Evolutionary conservation across 345 rosid species (phyloP).

Genomic region (Arabis hirsuta): DNA sequence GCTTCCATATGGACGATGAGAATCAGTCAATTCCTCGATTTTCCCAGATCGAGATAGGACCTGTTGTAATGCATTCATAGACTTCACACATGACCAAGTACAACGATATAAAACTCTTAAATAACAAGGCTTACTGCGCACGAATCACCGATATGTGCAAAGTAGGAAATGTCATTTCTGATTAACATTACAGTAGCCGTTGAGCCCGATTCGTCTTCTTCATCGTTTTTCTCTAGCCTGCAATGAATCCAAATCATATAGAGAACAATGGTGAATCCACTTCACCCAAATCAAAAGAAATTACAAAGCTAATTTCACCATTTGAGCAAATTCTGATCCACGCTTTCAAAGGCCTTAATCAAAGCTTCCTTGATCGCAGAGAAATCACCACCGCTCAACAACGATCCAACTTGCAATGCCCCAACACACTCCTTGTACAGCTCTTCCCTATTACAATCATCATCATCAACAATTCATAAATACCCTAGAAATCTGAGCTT

Average conservation of each 20-base stretch:
- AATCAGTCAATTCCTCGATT: conserved; percentile 66
- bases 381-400: conserved; percentile 64
- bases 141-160: conserved; percentile 92
- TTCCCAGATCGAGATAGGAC: conserved; percentile 83
- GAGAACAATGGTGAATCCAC: neutral
- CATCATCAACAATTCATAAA: conserved; percentile 12
- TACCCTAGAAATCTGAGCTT: neutral
- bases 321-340: conserved; percentile 65
- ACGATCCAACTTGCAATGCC: conserved; percentile 74
- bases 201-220: conserved; percentile 84
- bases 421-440: conserved; percentile 77
- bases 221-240: conserved; percentile 62
- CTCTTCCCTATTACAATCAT: conserved; percentile 66
- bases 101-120: neutral
- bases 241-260: conserved; percentile 26
- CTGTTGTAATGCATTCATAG: conserved; percentile 45
- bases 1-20: conserved; percentile 93
- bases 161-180: conserved; percentile 55
- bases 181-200: conserved; percentile 80
- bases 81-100: conserved; percentile 3
- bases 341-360: conserved; percentile 65
- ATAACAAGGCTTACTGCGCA: conserved; percentile 58
- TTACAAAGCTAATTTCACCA: conserved; percentile 48
- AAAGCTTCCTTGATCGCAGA: conserved; percentile 55
- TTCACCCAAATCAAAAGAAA: conserved; percentile 8